Percentiles rank a stretch among this genome's conserved stretches.
phyloP scores from a whole-genome alignment of 257 asterid species.

The Lantana camara region DNA sequence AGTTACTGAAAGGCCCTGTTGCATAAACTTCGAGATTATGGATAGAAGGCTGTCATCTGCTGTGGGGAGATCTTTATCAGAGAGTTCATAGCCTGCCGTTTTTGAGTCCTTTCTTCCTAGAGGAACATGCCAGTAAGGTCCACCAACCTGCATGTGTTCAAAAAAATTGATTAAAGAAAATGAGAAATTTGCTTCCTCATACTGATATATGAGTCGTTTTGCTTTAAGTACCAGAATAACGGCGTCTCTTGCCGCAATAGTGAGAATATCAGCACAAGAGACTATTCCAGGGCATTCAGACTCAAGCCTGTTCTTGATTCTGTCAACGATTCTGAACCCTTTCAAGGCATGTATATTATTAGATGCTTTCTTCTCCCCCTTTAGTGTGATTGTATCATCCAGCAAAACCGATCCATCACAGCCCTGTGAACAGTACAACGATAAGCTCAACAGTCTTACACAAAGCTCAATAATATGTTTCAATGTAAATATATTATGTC shows the following conservation, averaged over 20 bases:
- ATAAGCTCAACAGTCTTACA: neutral
- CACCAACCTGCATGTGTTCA: conserved; percentile 68
- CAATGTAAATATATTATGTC: neutral
- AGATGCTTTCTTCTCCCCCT: conserved; percentile 77
- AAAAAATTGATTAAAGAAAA: neutral
- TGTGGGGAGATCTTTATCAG: conserved; percentile 65
- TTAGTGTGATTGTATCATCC: conserved; percentile 73
- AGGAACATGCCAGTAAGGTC: conserved; percentile 94
- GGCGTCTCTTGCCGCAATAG: conserved; percentile 93
- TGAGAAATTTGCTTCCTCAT: neutral
- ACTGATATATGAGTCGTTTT: neutral
- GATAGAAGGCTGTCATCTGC: conserved; percentile 76
- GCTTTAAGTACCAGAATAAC: conserved; percentile 55
- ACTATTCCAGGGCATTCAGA: conserved; percentile 85
- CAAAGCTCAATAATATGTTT: neutral
- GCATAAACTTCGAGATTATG: conserved; percentile 73
- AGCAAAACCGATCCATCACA: conserved; percentile 84
- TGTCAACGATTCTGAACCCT: conserved; percentile 81
- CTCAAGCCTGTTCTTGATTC: conserved; percentile 69
- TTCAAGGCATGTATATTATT: conserved; percentile 63
- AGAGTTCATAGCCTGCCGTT: conserved; percentile 66
- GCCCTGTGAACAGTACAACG: conserved; percentile 47
- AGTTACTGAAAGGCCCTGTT: conserved; percentile 79
- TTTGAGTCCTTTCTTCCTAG: conserved; percentile 83
- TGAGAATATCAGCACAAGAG: conserved; percentile 91